Percentiles rank a stretch among this genome's conserved stretches.
These are phyloP conservation scores for Pyrus bretschneideri DNA, from an alignment of 306 rosid genomes.

Conservation along the genomic window DNA sequence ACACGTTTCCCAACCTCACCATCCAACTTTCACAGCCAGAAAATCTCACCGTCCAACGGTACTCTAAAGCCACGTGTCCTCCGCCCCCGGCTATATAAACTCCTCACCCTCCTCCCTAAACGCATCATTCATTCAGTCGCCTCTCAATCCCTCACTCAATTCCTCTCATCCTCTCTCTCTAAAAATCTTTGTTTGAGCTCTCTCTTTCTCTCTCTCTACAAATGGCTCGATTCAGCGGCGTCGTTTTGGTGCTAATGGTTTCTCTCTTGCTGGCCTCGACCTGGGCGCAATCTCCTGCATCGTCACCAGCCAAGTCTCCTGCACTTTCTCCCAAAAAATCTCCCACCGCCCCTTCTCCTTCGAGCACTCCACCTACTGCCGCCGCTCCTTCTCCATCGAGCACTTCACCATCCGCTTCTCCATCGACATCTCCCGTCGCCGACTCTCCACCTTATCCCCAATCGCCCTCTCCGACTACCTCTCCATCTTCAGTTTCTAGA, in stretches of 20 bases:
- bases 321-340: neutral
- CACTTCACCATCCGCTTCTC: neutral
- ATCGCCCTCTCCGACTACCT: neutral
- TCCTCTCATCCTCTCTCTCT: no score
- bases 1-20: no score
- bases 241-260: neutral
- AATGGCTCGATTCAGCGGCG: neutral
- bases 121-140: no score
- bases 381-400: neutral
- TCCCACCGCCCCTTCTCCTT: neutral
- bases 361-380: neutral
- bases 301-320: neutral
- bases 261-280: neutral
- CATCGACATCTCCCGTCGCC: no score
- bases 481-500: neutral
- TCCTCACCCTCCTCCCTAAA: no score
- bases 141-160: no score
- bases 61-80: no score
- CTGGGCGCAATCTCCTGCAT: neutral
- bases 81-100: no score
- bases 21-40: no score
- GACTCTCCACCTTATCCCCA: neutral
- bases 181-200: neutral
- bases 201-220: neutral
- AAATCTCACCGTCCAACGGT: no score